phyloP scores from a whole-genome alignment of 805 yeast genomes.

The Isabelozyma heimii region DNA sequence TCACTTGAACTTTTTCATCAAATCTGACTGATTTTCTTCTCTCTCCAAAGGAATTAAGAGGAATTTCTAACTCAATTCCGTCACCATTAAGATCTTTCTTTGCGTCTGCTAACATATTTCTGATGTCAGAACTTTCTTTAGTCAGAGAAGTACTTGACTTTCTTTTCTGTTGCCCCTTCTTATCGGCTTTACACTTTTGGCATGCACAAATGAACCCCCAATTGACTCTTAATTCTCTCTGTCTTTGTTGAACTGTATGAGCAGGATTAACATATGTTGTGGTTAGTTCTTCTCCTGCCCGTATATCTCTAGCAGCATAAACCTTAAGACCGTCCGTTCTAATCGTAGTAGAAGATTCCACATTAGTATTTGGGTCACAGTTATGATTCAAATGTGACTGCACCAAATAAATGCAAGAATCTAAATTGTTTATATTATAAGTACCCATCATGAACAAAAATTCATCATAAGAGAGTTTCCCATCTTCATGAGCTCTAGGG shows the following conservation, averaged over 20 bases:
- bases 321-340: conserved; percentile 58
- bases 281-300: conserved; percentile 63
- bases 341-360: conserved; percentile 36
- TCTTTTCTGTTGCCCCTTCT: conserved; percentile 41
- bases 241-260: conserved; percentile 60
- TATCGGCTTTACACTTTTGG: conserved; percentile 59
- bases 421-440: conserved; percentile 71
- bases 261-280: conserved; percentile 70
- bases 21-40: conserved; percentile 67
- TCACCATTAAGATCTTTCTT: conserved; percentile 41
- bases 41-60: conserved; percentile 32
- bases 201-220: conserved; percentile 82
- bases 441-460: conserved; percentile 65
- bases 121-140: conserved; percentile 36
- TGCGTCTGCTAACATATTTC: conserved; percentile 43
- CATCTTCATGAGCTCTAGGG: conserved; percentile 26
- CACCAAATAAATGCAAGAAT: conserved; percentile 55
- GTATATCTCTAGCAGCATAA: conserved; percentile 55
- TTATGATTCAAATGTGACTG: conserved; percentile 75
- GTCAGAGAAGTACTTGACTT: conserved; percentile 35
- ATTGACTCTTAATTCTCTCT: conserved; percentile 61
- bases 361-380: conserved; percentile 70
- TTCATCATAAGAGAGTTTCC: conserved; percentile 43
- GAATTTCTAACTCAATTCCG: conserved; percentile 44
- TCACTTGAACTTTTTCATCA: conserved; percentile 48